Percentiles rank a stretch among this genome's conserved stretches.
phyloP scores from a whole-genome alignment of 768 basidiomycete genomes.

The Gymnopilus dilepis region DNA sequence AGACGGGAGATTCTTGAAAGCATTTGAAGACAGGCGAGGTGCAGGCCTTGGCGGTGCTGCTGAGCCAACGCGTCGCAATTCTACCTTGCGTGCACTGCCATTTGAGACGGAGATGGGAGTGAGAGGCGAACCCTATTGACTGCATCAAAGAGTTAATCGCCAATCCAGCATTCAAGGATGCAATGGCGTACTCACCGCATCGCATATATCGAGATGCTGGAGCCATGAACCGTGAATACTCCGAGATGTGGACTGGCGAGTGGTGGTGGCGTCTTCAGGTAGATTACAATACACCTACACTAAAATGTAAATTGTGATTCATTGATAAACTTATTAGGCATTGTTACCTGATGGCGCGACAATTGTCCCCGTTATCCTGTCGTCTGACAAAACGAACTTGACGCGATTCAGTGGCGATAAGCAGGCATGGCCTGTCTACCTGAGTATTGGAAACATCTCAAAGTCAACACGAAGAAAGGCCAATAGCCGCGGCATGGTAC shows the following conservation, averaged over 20 bases:
- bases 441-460: slow-evolving; percentile 43
- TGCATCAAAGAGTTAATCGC: slow-evolving; percentile 29
- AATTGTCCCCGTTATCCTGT: slow-evolving; percentile 41
- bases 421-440: slow-evolving; percentile 47
- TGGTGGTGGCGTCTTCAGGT: slow-evolving; percentile 43
- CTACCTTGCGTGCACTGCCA: too few relatives aligned
- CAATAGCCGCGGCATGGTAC: slow-evolving; percentile 34
- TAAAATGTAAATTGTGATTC: not conserved
- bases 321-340: not conserved
- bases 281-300: not conserved
- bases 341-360: slow-evolving; percentile 29
- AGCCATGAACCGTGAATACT: too few relatives aligned
- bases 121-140: slow-evolving; percentile 30
- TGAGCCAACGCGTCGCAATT: not conserved
- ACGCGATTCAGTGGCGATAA: slow-evolving; percentile 42
- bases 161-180: slow-evolving; percentile 36
- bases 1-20: not conserved
- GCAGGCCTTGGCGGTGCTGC: not conserved
- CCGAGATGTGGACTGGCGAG: slow-evolving; percentile 27
- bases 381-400: slow-evolving; percentile 38
- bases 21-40: not conserved
- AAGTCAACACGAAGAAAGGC: slow-evolving; percentile 35
- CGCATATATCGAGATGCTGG: too few relatives aligned
- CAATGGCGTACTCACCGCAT: too few relatives aligned
- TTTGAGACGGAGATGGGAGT: not conserved